phyloP scores from a whole-genome alignment of 2,329 filamentous ascomycete species.

The Aphanoascus verrucosus region DNA sequence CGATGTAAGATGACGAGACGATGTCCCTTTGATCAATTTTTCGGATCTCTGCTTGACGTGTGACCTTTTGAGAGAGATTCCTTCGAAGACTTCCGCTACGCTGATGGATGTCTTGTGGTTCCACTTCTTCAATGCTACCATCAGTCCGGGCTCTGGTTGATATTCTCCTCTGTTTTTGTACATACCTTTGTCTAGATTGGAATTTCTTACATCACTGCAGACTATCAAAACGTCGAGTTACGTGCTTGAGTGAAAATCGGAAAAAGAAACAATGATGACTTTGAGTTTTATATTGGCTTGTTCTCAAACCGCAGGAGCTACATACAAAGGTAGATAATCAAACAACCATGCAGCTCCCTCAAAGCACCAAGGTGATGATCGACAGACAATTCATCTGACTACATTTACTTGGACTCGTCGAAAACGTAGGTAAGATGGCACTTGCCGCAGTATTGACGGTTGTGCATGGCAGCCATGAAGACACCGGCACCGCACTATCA shows the following conservation, averaged over 20 bases:
- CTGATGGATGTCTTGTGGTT: background rate
- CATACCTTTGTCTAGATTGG: no score
- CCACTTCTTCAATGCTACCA: background rate
- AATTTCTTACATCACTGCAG: no score
- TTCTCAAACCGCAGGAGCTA: background rate
- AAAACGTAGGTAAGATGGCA: conserved; percentile 64
- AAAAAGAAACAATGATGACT: no score
- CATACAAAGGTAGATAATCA: background rate
- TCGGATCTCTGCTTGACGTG: background rate
- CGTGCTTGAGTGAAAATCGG: no score
- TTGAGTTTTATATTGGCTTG: background rate
- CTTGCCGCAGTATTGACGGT: conserved; percentile 89
- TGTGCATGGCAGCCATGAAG: conserved; percentile 99
- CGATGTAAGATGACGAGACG: background rate
- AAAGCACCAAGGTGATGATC: background rate
- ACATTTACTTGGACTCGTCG: conserved; percentile 48
- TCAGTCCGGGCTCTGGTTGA: no score
- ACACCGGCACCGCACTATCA: conserved; percentile 92
- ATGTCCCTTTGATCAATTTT: background rate
- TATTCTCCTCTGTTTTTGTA: no score
- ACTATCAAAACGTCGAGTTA: no score
- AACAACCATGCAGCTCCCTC: background rate
- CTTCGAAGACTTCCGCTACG: background rate
- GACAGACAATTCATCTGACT: background rate
- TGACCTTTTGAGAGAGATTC: background rate